These are phyloP conservation scores for Blastocystis sp. DNA, from an alignment of 352 stramenopile species.

Conservation along the genomic window DNA sequence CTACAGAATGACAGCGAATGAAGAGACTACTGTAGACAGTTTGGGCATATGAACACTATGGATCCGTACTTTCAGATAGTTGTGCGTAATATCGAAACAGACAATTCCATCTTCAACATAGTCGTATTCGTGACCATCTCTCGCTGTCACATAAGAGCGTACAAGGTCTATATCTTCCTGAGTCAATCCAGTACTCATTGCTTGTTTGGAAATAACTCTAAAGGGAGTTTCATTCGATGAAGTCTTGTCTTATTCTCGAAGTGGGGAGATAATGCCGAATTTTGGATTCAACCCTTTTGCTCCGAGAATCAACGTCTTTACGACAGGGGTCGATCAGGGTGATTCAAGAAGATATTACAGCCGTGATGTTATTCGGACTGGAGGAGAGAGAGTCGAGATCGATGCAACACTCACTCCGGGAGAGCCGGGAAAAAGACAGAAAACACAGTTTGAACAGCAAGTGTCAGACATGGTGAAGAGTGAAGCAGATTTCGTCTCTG, in stretches of 20 bases:
- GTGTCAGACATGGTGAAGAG: neutral
- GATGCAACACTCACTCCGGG: slow-evolving; percentile 44
- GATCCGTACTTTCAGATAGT: slow-evolving; percentile 89
- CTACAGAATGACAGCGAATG: neutral
- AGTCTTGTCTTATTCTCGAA: neutral
- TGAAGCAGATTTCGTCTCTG: neutral
- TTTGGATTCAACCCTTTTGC: slow-evolving; percentile 60
- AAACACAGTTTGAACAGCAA: slow-evolving; percentile 33
- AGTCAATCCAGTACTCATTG: slow-evolving; percentile 23
- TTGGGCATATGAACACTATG: slow-evolving; percentile 80
- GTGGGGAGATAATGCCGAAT: slow-evolving; percentile 23
- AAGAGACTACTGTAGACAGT: slow-evolving; percentile 3
- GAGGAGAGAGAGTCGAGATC: slow-evolving; percentile 20
- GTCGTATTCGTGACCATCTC: slow-evolving; percentile 77
- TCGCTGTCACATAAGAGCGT: slow-evolving; percentile 74
- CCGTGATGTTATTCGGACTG: slow-evolving; percentile 60
- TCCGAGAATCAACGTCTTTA: slow-evolving; percentile 37
- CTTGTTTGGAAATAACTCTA: neutral
- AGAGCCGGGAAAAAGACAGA: slow-evolving; percentile 23
- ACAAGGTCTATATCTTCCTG: slow-evolving; percentile 63
- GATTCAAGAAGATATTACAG: slow-evolving; percentile 55
- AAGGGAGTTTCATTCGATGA: neutral
- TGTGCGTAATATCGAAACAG: slow-evolving; percentile 90
- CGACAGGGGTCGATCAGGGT: slow-evolving; percentile 48
- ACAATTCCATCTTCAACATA: slow-evolving; percentile 78